Conservation (phyloP, 1,284 basidiomycete species). For the Ceratobasidium sp. region DNA sequence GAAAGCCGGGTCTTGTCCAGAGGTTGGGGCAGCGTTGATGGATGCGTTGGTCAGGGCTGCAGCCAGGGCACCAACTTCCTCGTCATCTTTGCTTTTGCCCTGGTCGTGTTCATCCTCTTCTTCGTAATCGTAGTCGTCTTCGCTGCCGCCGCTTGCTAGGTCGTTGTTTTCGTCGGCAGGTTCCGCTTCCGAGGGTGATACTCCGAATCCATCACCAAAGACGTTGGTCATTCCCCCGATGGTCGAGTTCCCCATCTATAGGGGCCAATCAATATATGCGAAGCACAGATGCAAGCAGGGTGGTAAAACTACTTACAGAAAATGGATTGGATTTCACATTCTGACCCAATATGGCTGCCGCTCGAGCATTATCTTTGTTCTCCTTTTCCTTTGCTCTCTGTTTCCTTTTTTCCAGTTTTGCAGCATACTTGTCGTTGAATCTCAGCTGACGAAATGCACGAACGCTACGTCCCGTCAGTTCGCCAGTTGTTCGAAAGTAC, state of each 20-base stretch:
- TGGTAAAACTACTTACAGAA: constrained; percentile 37
- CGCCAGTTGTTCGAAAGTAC: not conserved
- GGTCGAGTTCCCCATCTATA: not conserved
- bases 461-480: constrained; percentile 57
- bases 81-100: constrained; percentile 47
- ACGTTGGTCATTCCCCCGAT: constrained; percentile 10
- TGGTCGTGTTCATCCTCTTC: not conserved
- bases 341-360: constrained; percentile 43
- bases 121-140: constrained; percentile 39
- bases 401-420: constrained; percentile 63
- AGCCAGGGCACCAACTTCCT: constrained; percentile 50
- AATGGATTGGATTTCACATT: constrained; percentile 21
- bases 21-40: constrained; percentile 1
- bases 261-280: constrained; percentile 1
- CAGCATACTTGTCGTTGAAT: constrained; percentile 73
- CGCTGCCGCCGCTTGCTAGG: constrained; percentile 30
- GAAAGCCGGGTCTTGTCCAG: not conserved
- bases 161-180: constrained; percentile 52
- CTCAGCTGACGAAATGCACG: constrained; percentile 78
- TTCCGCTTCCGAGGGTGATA: constrained; percentile 46
- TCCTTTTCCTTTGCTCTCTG: constrained; percentile 54
- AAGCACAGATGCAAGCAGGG: not conserved
- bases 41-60: constrained; percentile 55
- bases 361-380: constrained; percentile 51
- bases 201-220: constrained; percentile 57